Evolutionary conservation across 345 rosid genomes (phyloP).

Genomic region (Brassica incana): DNA sequence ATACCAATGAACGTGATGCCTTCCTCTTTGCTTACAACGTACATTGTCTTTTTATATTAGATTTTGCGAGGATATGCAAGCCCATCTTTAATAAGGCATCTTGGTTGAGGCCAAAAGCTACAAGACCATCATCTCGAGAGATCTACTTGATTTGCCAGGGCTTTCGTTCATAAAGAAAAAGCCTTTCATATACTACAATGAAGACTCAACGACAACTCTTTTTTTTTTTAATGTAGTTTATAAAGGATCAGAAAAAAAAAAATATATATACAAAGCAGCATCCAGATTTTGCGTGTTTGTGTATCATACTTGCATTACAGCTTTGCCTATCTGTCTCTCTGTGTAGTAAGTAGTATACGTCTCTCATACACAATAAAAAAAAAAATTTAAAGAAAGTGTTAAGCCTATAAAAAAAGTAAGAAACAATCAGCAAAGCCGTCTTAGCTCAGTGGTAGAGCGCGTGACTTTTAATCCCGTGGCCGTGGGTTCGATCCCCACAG

Average conservation of each 20-base stretch:
- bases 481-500: conserved; percentile 4
- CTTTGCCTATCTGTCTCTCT: background rate
- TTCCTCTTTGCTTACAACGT: background rate
- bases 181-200: background rate
- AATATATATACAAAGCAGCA: background rate
- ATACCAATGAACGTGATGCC: background rate
- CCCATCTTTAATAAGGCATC: conserved; percentile 80
- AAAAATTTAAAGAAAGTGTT: conserved; percentile 39
- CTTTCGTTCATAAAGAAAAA: conserved; percentile 37
- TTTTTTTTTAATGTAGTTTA: conserved; percentile 3
- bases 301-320: conserved; percentile 5
- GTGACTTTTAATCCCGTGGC: conserved; percentile 19
- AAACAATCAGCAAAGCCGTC: background rate
- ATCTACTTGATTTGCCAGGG: conserved; percentile 86
- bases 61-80: conserved; percentile 67
- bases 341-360: background rate
- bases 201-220: background rate
- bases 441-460: conserved; percentile 21
- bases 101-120: conserved; percentile 94
- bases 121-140: conserved; percentile 90
- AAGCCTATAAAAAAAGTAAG: conserved; percentile 34
- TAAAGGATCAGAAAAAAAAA: background rate
- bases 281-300: conserved; percentile 24
- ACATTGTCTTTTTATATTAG: conserved; percentile 10
- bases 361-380: conserved; percentile 16